phyloP scores from a whole-genome alignment of 2,329 filamentous ascomycete species.

The Pezicula neosporulosa region DNA sequence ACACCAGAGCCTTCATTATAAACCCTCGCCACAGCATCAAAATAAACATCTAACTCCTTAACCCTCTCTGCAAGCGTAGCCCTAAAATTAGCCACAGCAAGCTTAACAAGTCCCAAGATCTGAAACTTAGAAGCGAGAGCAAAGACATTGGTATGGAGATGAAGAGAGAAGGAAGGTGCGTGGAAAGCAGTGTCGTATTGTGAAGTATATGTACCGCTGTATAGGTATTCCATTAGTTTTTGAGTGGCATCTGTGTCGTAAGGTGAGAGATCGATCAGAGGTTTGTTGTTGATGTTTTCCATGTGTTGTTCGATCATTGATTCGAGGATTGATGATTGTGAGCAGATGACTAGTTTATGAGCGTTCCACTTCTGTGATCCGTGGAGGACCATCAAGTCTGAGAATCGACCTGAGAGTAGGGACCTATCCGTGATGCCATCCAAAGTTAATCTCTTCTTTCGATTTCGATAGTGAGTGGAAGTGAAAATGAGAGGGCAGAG shows the following conservation, averaged over 20 bases:
- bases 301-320: conserved; percentile 7
- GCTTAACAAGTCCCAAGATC: conserved; percentile 7
- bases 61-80: conserved; percentile 10
- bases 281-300: not conserved
- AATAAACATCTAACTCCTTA: conserved; percentile 4
- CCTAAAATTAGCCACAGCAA: conserved; percentile 9
- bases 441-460: not conserved
- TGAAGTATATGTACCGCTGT: conserved; percentile 13
- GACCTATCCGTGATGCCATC: conserved; percentile 9
- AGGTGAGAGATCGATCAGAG: conserved; percentile 8
- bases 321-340: conserved; percentile 19
- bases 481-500: too few species aligned
- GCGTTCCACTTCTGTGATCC: conserved; percentile 16
- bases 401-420: conserved; percentile 18
- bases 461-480: not conserved
- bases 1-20: conserved; percentile 3
- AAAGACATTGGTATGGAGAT: conserved; percentile 15
- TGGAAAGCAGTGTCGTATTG: not conserved
- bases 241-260: conserved; percentile 7
- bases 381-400: conserved; percentile 19
- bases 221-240: conserved; percentile 20
- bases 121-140: conserved; percentile 9
- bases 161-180: conserved; percentile 4
- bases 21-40: conserved; percentile 7
- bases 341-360: conserved; percentile 20